Evolutionary conservation across 768 basidiomycete species (phyloP), one percentile per base, ranked within the genome.

Genomic region (Leccinum rimulosum): DNA sequence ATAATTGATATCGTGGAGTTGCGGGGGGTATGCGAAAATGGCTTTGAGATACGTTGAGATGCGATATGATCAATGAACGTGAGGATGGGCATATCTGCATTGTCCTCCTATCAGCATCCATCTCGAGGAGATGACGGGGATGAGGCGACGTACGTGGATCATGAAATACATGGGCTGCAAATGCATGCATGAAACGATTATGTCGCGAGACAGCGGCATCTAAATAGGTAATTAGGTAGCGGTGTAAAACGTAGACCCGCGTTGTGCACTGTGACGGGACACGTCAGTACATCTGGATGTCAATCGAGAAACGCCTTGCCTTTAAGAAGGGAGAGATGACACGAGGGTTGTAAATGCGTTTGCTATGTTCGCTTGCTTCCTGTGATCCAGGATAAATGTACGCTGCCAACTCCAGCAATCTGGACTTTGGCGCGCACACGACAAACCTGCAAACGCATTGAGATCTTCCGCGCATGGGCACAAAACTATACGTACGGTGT

Each of bases 341-440:
- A 55, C 45, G 36, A 52, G n/a, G 7, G 45, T 11, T 31, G 47
- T 2, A 40, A 27, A 15, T 14, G 30, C 47, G 27, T 33, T 58
- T 56, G 52, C 22, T 70, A 73, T 55, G 65, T 73, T 57, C 75
- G 76, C 60, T 69, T 75, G 66, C 80, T 80, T 58, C 87, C 86
- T 11, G 82, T 77, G 58, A 76, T 82, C 89, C 89, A 91, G 36
- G 90, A 91, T 56, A 92, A 75, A 63, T 85, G 80, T 33, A 91
- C 89, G 69, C 88, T 90, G 61, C 90, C 90, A 9, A 88, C 89
- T 50, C 88, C 87, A 40, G 80, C 73, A 58, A 92, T 91, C 66
- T 81, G 78, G 2, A 92, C 90, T 68, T 82, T 82, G 53, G 90
- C 90, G 63, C 88, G 85, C 58, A 92, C 73, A 43, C 90, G 88